phyloP scores from a whole-genome alignment of 2,329 filamentous ascomycete species.

The Scytalidium lignicola region DNA sequence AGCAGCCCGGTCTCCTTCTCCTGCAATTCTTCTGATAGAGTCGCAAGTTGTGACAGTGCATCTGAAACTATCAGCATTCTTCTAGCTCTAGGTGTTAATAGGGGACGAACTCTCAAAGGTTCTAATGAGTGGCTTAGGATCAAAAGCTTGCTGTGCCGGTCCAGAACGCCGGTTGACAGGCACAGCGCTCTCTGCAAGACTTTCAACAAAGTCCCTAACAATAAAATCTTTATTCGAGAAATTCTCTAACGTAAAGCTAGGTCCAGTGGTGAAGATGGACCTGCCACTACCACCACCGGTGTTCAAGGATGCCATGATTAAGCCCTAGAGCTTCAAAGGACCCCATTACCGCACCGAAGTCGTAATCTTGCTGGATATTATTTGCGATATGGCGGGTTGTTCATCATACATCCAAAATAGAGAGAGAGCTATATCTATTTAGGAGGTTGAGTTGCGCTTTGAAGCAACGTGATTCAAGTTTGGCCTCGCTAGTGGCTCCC shows the following conservation, averaged over 20 bases:
- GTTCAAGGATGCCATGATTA: slow-evolving; percentile 21
- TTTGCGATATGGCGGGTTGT: not conserved
- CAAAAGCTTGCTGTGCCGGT: slow-evolving; percentile 63
- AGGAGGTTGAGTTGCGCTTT: not conserved
- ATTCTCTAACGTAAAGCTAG: slow-evolving; percentile 82
- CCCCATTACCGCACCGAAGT: slow-evolving; percentile 3
- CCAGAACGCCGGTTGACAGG: slow-evolving; percentile 76
- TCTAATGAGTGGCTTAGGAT: slow-evolving; percentile 93
- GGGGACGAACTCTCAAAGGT: slow-evolving; percentile 70
- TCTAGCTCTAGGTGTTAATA: not conserved
- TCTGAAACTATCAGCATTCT: slow-evolving; percentile 36
- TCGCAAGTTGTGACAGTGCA: slow-evolving; percentile 62
- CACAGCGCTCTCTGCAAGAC: slow-evolving; percentile 78
- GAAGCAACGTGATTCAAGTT: not conserved
- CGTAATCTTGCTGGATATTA: not conserved
- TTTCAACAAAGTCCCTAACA: slow-evolving; percentile 95
- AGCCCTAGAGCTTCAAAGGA: slow-evolving; percentile 6
- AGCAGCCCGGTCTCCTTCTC: slow-evolving; percentile 86
- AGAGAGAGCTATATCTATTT: not conserved
- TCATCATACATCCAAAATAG: not conserved
- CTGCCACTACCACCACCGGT: slow-evolving; percentile 18
- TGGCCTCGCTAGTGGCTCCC: not conserved
- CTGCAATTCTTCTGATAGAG: slow-evolving; percentile 78
- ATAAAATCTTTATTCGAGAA: slow-evolving; percentile 92
- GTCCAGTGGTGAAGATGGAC: slow-evolving; percentile 69